A percentile compares a stretch with the other conserved stretches of the same genome.
phyloP scores from a whole-genome alignment of 176 grass and related monocot species.

The Triticum monococcum region DNA sequence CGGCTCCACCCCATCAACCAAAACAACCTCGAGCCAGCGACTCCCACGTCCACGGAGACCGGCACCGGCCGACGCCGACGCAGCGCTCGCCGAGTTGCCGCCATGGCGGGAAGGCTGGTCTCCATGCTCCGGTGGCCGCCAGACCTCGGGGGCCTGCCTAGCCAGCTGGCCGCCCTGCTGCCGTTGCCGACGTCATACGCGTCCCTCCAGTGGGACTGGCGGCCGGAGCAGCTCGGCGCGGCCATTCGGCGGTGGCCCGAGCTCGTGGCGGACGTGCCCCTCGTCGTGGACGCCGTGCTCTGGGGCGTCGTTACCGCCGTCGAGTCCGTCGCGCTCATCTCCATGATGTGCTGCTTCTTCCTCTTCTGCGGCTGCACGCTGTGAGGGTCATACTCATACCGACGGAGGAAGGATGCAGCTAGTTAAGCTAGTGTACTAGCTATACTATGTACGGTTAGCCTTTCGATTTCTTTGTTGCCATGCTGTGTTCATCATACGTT shows the following conservation, averaged over 20 bases:
- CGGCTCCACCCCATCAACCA: neutral
- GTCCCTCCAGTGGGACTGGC: slow-evolving; percentile 22
- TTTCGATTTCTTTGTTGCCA: neutral
- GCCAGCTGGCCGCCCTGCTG: slow-evolving; percentile 42
- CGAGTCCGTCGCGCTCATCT: slow-evolving; percentile 71
- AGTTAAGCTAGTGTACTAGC: neutral
- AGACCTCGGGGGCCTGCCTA: slow-evolving; percentile 44
- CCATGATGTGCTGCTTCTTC: slow-evolving; percentile 84
- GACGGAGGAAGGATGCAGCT: neutral
- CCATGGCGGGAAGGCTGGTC: slow-evolving; percentile 55
- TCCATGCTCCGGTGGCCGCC: slow-evolving; percentile 67
- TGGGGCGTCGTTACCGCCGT: slow-evolving; percentile 72
- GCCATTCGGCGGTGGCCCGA: slow-evolving; percentile 48
- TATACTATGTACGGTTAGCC: neutral
- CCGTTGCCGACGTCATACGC: slow-evolving; percentile 23
- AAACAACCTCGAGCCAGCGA: slow-evolving; percentile 5
- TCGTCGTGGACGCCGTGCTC: slow-evolving; percentile 52
- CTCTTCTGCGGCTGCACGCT: slow-evolving; percentile 82
- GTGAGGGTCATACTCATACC: neutral
- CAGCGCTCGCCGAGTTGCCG: neutral
- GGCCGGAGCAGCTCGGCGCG: slow-evolving; percentile 30
- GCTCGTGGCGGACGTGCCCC: slow-evolving; percentile 44
- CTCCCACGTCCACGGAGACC: neutral
- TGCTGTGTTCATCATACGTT: neutral
- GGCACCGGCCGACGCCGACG: slow-evolving; percentile 22